Evolutionary conservation across 345 rosid species (phyloP).

Genomic region (Salix arbutifolia): DNA sequence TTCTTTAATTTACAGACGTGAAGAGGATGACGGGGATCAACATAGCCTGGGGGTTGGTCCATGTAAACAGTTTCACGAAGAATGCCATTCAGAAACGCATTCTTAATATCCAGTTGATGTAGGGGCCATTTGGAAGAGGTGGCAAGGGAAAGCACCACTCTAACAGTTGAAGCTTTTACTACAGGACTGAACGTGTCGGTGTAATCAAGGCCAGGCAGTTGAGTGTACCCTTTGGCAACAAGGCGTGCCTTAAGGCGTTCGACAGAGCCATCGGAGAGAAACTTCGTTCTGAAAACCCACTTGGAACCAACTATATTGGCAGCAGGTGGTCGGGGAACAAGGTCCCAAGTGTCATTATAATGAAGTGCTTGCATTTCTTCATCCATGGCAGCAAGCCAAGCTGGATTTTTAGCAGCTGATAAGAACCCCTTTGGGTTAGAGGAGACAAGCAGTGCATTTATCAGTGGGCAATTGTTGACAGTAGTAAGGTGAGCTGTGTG

Average conservation of each 20-base stretch:
- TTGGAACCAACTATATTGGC: constrained; percentile 9
- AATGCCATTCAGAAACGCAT: no score
- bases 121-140: neutral
- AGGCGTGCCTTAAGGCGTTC: neutral
- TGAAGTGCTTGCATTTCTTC: constrained; percentile 10
- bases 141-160: neutral
- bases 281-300: constrained; percentile 7
- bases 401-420: constrained; percentile 1
- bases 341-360: constrained; percentile 2
- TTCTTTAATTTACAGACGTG: no score
- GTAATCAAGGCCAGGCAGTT: constrained; percentile 5
- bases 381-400: constrained; percentile 11
- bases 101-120: neutral
- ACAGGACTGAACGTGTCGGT: constrained; percentile 8
- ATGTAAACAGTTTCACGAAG: no score
- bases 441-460: constrained; percentile 5
- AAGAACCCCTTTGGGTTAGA: constrained; percentile 8
- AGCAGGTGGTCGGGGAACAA: neutral
- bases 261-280: neutral
- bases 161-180: constrained; percentile 11
- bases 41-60: neutral
- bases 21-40: no score
- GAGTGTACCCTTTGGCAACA: neutral
- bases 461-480: neutral
- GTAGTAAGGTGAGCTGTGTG: neutral